Conservation (phyloP, 805 yeast species). For the Starmerella floricola region DNA sequence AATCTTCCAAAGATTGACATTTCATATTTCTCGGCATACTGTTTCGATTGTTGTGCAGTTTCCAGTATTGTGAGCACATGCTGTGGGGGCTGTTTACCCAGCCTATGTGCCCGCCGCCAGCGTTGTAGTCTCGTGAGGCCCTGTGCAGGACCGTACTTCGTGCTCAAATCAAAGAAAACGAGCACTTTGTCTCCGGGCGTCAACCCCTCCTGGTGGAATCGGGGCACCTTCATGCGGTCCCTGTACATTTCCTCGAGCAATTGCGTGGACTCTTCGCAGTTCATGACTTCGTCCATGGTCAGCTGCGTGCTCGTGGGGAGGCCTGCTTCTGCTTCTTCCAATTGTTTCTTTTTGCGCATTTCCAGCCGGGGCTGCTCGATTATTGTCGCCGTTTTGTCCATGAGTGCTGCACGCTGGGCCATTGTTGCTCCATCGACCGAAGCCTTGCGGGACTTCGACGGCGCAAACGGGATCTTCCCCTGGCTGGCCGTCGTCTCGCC, state of each 20-base stretch:
- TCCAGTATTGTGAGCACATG: slow-evolving; percentile 26
- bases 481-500: too few relatives aligned
- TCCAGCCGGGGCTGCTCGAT: slow-evolving; percentile 1
- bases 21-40: slow-evolving; percentile 10
- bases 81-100: slow-evolving; percentile 31
- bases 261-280: slow-evolving; percentile 5
- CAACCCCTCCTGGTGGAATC: slow-evolving; percentile 27
- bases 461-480: background rate
- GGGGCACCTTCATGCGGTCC: slow-evolving; percentile 6
- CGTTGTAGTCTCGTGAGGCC: slow-evolving; percentile 32
- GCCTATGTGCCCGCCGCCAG: slow-evolving; percentile 30
- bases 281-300: slow-evolving; percentile 5
- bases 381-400: background rate
- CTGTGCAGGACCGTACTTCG: slow-evolving; percentile 31
- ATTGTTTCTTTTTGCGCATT: background rate
- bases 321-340: background rate
- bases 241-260: slow-evolving; percentile 8
- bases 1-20: slow-evolving; percentile 16
- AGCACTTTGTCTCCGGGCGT: slow-evolving; percentile 26
- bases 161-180: slow-evolving; percentile 28
- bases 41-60: slow-evolving; percentile 10
- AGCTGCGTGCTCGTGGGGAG: background rate
- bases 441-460: background rate
- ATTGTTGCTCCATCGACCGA: background rate
- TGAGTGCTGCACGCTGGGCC: background rate